These are phyloP conservation scores for Xylaria arbuscula DNA, from an alignment of 2,329 filamentous ascomycete genomes.

Conservation along the genomic window DNA sequence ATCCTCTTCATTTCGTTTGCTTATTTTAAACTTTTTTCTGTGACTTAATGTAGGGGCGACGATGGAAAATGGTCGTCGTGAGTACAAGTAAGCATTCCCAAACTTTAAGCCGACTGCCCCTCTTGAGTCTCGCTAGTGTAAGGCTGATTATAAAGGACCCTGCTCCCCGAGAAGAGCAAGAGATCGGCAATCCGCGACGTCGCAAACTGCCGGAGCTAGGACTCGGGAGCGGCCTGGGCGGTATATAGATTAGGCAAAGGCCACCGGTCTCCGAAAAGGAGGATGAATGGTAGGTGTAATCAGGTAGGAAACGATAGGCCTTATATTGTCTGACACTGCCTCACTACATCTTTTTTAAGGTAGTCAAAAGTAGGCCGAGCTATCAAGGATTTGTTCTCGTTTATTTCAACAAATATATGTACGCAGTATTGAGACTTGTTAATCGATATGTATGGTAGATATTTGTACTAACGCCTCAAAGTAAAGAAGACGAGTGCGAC, in stretches of 20 bases:
- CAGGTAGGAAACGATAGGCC: no score
- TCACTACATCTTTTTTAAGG: no score
- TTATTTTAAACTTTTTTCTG: neutral
- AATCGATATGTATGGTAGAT: no score
- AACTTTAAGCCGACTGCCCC: neutral
- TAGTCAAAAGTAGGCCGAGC: no score
- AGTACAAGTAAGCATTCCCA: neutral
- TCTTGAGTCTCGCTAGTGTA: neutral
- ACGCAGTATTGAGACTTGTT: no score
- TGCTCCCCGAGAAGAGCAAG: neutral
- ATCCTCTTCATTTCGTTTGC: neutral
- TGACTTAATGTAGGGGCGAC: neutral
- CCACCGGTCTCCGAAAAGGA: neutral
- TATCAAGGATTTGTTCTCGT: no score
- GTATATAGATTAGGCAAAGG: neutral
- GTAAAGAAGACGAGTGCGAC: no score
- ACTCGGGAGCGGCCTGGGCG: neutral
- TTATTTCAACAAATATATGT: no score
- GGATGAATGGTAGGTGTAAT: no score
- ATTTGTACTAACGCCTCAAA: no score
- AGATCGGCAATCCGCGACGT: neutral
- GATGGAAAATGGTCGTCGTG: neutral
- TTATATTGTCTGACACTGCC: no score
- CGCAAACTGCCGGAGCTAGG: constrained; percentile 1
- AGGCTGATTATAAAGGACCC: neutral